A percentile compares a stretch with the other conserved stretches of the same genome.
Conservation (phyloP, 306 rosid genomes). For the Pueraria montana region DNA sequence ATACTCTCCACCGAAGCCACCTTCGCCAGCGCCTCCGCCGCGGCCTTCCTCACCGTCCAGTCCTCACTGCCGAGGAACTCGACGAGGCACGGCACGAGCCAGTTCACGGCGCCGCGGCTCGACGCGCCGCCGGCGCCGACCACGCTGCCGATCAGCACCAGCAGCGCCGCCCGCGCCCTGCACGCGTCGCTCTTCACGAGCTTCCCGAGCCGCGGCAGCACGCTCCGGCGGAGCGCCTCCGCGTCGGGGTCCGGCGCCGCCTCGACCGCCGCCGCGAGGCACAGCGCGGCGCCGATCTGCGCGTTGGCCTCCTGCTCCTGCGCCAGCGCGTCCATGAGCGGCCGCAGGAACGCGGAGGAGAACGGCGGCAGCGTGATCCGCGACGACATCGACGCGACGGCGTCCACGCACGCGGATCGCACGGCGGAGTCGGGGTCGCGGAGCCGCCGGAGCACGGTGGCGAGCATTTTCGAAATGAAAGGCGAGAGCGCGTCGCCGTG, state of each 20-base stretch:
- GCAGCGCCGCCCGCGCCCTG: constrained; percentile 81
- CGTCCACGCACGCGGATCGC: constrained; percentile 85
- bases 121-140: constrained; percentile 82
- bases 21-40: constrained; percentile 84
- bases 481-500: constrained; percentile 89
- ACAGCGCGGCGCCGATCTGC: constrained; percentile 96
- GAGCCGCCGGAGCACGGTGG: constrained; percentile 86
- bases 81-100: constrained; percentile 82
- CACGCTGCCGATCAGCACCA: constrained; percentile 78
- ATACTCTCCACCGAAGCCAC: constrained; percentile 74
- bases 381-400: constrained; percentile 81
- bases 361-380: constrained; percentile 79
- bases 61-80: constrained; percentile 83
- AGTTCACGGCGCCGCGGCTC: constrained; percentile 70
- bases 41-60: constrained; percentile 94
- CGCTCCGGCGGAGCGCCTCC: constrained; percentile 60
- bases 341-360: constrained; percentile 69
- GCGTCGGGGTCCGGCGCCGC: constrained; percentile 80
- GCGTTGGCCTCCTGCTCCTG: constrained; percentile 82
- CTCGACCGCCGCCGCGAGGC: constrained; percentile 90
- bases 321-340: constrained; percentile 83
- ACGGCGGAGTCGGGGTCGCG: constrained; percentile 87
- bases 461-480: constrained; percentile 75
- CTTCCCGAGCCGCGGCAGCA: constrained; percentile 79
- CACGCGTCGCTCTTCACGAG: constrained; percentile 79